Evolutionary conservation across 2,329 filamentous ascomycete genomes (phyloP), one percentile per base, ranked within the genome.

Genomic region (Botrytis paeoniae): DNA sequence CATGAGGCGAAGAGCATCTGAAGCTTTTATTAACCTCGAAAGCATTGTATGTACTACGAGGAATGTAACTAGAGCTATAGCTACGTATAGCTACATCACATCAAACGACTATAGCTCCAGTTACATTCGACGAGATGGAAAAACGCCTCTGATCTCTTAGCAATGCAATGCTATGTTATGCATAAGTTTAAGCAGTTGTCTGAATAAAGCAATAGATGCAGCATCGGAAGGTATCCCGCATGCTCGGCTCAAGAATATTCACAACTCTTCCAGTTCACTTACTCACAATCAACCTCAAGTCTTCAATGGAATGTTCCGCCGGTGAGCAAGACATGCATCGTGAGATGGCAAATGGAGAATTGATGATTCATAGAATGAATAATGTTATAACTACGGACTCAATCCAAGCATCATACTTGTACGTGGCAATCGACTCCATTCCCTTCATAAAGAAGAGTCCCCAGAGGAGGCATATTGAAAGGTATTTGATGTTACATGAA

Each of bases 281-380:
- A 14, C 8, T 18, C 1, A 6, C 41, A 10, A 20, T 45, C 43
- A 45, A 20, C 18, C 41, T 39, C 39, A 39, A 12, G 22, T 39
- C 32, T n/a, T 18, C 37, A 10, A 41, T 61, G 54, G 57, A 43
- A 69, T 16, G 2, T 39, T n/a, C 60, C 66, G 22, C 35, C 69
- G 69, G 59, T 71, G 69, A 71, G 60, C n/a, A 45, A 71, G 20
- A 39, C 60, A 61, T 64, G 69, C 69, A 71, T 71, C 45, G 59
- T 71, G 69, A 54, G 69, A 71, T 71, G 69, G 59, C 69, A 54
- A n/a, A 22, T 16, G 43, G n/a, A 69, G 48, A 20, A 16, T 29
- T 8, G 29, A 32, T 61, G 51, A 54, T 54, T n/a, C 51, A 54
- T 16, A 16, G 59, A 39, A 61, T 48, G 35, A 57, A 66, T 39